Evolutionary conservation across 257 asterid genomes (phyloP).

Genomic region (Galeopsis tetrahit): DNA sequence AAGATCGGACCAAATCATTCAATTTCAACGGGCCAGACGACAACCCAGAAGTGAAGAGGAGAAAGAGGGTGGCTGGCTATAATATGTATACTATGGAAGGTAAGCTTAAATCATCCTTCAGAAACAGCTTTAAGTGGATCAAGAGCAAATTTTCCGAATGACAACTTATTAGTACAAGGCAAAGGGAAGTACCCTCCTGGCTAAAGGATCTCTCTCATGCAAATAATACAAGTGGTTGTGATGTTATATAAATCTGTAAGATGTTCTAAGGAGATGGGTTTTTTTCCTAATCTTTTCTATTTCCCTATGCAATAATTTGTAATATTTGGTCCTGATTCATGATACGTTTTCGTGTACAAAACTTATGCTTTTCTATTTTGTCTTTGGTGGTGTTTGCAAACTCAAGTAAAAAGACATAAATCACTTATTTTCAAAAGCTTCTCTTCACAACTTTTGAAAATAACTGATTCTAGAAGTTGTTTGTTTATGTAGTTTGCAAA

Average conservation of each 20-base stretch:
- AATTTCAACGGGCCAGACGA: conserved; percentile 88
- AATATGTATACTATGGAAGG: conserved; percentile 81
- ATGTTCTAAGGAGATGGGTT: conserved; percentile 3
- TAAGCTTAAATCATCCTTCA: conserved; percentile 79
- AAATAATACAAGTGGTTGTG: conserved; percentile 25
- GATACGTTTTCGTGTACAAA: conserved; percentile 25
- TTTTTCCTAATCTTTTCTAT: not conserved
- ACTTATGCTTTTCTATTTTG: not conserved
- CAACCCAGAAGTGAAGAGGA: conserved; percentile 77
- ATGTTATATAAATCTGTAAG: conserved; percentile 18
- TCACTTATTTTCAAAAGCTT: too few relatives aligned
- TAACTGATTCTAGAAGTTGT: too few relatives aligned
- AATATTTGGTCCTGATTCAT: conserved; percentile 24
- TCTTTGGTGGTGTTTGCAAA: not conserved
- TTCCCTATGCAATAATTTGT: conserved; percentile 20
- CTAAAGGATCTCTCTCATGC: not conserved
- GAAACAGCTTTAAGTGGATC: conserved; percentile 92
- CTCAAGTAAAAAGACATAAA: too few relatives aligned
- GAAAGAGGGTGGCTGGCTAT: conserved; percentile 80
- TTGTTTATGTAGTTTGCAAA: too few relatives aligned
- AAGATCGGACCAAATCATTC: conserved; percentile 68
- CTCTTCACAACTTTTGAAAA: too few relatives aligned
- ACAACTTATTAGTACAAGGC: conserved; percentile 28
- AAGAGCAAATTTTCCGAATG: conserved; percentile 71
- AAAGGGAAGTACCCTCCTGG: conserved; percentile 6